A percentile compares a stretch with the other conserved stretches of the same genome.
phyloP scores from a whole-genome alignment of 257 asterid genomes.

The Solanum dulcamara region DNA sequence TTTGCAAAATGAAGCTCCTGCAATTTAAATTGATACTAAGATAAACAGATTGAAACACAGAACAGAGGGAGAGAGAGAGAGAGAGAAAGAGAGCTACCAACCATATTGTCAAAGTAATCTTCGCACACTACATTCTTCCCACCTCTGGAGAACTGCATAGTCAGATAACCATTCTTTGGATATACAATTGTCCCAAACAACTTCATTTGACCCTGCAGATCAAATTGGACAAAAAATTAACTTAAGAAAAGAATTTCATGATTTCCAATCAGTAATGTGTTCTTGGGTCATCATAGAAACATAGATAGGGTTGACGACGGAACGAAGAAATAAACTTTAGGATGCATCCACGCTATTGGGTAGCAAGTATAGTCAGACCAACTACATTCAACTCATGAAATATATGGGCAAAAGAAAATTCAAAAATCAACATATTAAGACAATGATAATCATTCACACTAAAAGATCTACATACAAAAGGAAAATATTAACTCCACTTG shows the following conservation, averaged over 20 bases:
- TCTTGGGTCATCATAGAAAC: no score
- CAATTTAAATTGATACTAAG: not conserved
- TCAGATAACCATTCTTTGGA: conserved; percentile 78
- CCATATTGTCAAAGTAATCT: conserved; percentile 84
- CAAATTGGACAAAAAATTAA: not conserved
- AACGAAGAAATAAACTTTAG: no score
- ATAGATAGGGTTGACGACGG: no score
- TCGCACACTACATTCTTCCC: conserved; percentile 90
- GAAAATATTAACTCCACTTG: not conserved
- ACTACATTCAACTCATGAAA: not conserved
- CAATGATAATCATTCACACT: not conserved
- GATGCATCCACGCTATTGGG: not conserved
- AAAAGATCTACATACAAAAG: not conserved
- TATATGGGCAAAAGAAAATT: not conserved
- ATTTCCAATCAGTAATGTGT: not conserved
- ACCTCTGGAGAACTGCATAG: conserved; percentile 72
- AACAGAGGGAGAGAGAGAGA: conserved; percentile 5
- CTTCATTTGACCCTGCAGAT: conserved; percentile 79
- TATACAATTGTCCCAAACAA: conserved; percentile 82
- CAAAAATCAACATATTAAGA: not conserved
- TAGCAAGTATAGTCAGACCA: not conserved
- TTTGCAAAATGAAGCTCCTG: conserved; percentile 1
- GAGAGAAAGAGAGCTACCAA: conserved; percentile 15
- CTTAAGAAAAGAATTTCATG: not conserved
- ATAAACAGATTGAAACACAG: not conserved